Percentiles rank a stretch among this genome's conserved stretches.
phyloP scores from a whole-genome alignment of 2,329 filamentous ascomycete species.

The Tolypocladium amazonense region DNA sequence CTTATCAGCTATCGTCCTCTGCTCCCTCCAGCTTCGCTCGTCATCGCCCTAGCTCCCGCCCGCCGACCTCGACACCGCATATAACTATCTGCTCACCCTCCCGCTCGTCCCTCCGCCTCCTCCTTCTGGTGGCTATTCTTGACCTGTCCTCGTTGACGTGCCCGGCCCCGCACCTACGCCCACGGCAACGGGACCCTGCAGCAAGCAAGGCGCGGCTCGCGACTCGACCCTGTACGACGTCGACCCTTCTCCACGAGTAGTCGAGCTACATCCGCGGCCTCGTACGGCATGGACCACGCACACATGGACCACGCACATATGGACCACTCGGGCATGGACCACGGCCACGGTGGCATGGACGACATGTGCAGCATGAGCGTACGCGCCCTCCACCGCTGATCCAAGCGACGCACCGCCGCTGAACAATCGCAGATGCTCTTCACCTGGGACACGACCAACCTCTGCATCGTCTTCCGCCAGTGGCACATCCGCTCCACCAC shows the following conservation, averaged over 20 bases:
- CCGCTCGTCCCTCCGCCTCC: not conserved
- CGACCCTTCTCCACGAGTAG: not conserved
- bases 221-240: not conserved
- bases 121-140: too few species aligned
- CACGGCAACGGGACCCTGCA: not conserved
- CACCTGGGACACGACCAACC: conserved; percentile 86
- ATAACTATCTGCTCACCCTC: not conserved
- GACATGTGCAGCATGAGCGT: conserved; percentile 87
- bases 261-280: not conserved
- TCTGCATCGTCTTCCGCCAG: conserved; percentile 89
- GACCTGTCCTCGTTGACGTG: not conserved
- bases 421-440: conserved; percentile 71
- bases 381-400: conserved; percentile 6
- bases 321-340: conserved; percentile 34
- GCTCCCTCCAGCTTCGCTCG: not conserved
- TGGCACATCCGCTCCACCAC: conserved; percentile 74
- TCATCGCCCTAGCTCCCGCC: not conserved
- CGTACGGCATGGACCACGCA: not conserved
- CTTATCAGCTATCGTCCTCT: too few species aligned
- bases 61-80: not conserved
- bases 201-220: not conserved
- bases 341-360: conserved; percentile 41
- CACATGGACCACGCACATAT: conserved; percentile 16
- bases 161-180: not conserved
- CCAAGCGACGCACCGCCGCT: not conserved